A percentile compares a stretch with the other conserved stretches of the same genome.
Conservation (phyloP, 768 basidiomycete genomes). For the Auriculariales sp. region DNA sequence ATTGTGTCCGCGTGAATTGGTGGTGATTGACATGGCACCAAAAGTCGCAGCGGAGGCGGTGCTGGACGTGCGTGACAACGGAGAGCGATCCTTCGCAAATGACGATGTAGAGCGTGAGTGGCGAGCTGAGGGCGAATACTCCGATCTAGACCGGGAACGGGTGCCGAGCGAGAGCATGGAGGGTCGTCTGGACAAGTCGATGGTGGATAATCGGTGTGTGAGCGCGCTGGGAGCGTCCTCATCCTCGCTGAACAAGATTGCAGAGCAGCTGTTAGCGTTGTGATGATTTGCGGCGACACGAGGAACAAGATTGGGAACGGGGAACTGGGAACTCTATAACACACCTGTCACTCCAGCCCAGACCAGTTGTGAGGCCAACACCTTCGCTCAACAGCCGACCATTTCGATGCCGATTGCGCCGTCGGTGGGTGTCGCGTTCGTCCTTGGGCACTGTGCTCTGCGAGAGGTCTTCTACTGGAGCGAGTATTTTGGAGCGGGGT, state of each 20-base stretch:
- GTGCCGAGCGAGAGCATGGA: neutral
- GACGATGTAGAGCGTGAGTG: neutral
- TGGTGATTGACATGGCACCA: too few species aligned
- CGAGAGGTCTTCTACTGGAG: slow-evolving; percentile 10
- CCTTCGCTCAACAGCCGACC: slow-evolving; percentile 43
- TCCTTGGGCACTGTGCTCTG: slow-evolving; percentile 20
- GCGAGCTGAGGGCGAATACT: neutral
- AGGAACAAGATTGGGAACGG: neutral
- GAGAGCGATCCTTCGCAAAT: neutral
- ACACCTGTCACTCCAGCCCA: slow-evolving; percentile 65
- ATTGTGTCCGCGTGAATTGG: too few species aligned
- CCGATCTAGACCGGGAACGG: neutral
- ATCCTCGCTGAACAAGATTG: slow-evolving; percentile 37
- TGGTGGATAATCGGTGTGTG: slow-evolving; percentile 40
- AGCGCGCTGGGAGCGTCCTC: slow-evolving; percentile 58
- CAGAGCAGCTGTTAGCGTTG: neutral
- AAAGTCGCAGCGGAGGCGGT: neutral
- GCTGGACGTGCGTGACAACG: neutral
- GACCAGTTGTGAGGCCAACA: slow-evolving; percentile 53
- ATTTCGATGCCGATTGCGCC: slow-evolving; percentile 48
- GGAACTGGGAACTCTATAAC: slow-evolving; percentile 6
- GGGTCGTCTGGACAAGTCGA: slow-evolving; percentile 7
- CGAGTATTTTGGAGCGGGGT: slow-evolving; percentile 44
- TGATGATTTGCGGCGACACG: neutral
- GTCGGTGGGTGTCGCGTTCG: slow-evolving; percentile 37